phyloP scores from a whole-genome alignment of 176 grass and related monocot genomes.

The Oryza glumipatula region DNA sequence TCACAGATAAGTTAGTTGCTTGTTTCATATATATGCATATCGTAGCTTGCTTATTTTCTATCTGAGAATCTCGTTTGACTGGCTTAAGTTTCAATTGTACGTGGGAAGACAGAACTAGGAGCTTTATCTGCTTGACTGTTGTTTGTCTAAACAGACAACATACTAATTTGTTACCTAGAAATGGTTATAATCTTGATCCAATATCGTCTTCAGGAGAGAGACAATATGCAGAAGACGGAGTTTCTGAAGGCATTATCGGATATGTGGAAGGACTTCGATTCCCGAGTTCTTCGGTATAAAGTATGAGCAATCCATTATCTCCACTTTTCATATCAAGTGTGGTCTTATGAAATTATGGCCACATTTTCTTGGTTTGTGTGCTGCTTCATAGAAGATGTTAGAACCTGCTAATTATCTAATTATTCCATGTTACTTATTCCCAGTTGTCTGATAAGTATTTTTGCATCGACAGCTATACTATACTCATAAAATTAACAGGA shows the following conservation, averaged over 20 bases:
- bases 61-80: conserved; percentile 28
- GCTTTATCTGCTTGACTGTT: conserved; percentile 26
- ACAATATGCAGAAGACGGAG: conserved; percentile 99
- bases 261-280: conserved; percentile 99
- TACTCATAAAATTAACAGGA: neutral
- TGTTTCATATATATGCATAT: conserved; percentile 20
- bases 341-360: neutral
- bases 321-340: conserved; percentile 20
- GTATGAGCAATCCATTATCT: conserved; percentile 53
- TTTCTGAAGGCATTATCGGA: conserved; percentile 98
- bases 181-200: conserved; percentile 28
- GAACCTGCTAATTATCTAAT: neutral
- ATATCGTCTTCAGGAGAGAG: conserved; percentile 79
- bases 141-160: conserved; percentile 11
- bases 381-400: conserved; percentile 18
- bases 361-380: conserved; percentile 11
- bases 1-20: neutral
- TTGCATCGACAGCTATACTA: neutral
- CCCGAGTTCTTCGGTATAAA: conserved; percentile 95
- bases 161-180: conserved; percentile 26
- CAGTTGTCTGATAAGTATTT: conserved; percentile 6
- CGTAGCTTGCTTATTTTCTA: conserved; percentile 31
- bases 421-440: neutral
- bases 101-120: neutral
- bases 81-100: conserved; percentile 24